Evolutionary conservation across 345 rosid species (phyloP), one percentile per base, ranked within the genome.

Genomic region (Syzygium grande): DNA sequence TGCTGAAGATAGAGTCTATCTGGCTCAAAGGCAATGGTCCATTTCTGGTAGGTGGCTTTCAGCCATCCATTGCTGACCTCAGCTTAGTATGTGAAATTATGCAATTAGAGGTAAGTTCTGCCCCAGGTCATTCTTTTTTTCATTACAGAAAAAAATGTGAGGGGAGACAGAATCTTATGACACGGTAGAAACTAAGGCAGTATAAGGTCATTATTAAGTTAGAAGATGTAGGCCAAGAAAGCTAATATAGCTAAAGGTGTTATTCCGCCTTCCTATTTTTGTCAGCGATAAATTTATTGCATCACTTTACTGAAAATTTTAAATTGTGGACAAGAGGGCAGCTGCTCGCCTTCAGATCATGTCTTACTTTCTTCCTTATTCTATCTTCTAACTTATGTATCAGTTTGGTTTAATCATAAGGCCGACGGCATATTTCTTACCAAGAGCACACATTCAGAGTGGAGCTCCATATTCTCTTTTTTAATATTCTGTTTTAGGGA

Each of bases 41-140:
- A 52, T 97, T 94, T 92, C 88, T 95, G 92, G 87, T 95, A 9
- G 97, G 96, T 85, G 91, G 95, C 88, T 94, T 94, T 92, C 98
- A 94, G 87, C 97, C 97, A 58, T 93, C 98, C 23, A 92, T 97
- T 87, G 98, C 98, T 84, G 98, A 97, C 91, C 93, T 97, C 80
- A 94, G 95, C 94, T 95, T 97, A 43, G 95, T 93, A 14, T 97
- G 98, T 86, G 97, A 96, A 89, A 88, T 96, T 88, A 95, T 21
- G 88, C 90, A 89, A 85, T 58, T 89, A 77, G 89, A 89, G 89
- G 90, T 89, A 85, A 68, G 29, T 77, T 53, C 29, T 25, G 30
- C 61, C 54, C 51, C 29, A 11, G 27, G 12, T 21, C 2, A 10
- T 58, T 46, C 1, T 41, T 19, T 10, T 25, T 5, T 52, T 38